A percentile compares a stretch with the other conserved stretches of the same genome.
These are phyloP conservation scores for Clavaria fumosa DNA, from an alignment of 768 basidiomycete genomes.

Conservation along the genomic window DNA sequence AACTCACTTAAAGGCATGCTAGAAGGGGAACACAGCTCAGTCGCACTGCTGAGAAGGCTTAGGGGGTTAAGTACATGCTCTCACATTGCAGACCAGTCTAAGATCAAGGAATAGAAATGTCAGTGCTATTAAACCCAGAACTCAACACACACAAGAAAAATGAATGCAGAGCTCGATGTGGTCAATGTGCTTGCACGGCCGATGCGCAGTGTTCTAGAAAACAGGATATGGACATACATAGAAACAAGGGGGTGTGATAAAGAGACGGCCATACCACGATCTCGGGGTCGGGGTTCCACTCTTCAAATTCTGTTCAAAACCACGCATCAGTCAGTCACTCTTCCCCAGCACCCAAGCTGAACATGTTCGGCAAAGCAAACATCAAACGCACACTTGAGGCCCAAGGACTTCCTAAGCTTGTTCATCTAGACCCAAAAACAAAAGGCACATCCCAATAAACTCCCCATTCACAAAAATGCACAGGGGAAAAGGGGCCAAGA, in stretches of 20 bases:
- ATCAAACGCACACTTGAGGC: constrained; percentile 28
- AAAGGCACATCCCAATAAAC: background rate
- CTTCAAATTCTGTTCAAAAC: constrained; percentile 29
- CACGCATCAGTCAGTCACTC: too few species aligned
- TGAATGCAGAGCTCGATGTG: constrained; percentile 24
- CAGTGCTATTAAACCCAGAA: background rate
- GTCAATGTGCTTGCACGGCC: constrained; percentile 22
- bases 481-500: constrained; percentile 1
- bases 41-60: too few species aligned
- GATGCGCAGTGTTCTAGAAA: constrained; percentile 17
- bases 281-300: constrained; percentile 36
- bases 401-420: constrained; percentile 36
- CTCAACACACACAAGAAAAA: background rate
- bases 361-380: too few species aligned
- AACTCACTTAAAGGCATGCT: constrained; percentile 32
- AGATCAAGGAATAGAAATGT: constrained; percentile 1
- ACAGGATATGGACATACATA: background rate
- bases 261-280: constrained; percentile 22
- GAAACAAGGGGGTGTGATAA: background rate
- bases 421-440: constrained; percentile 24
- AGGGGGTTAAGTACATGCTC: too few species aligned
- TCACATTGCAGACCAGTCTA: constrained; percentile 29
- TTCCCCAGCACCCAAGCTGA: background rate
- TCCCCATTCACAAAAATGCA: background rate
- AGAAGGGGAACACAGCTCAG: too few species aligned